Evolutionary conservation across 257 asterid genomes (phyloP).

Genomic region (Datura wrightii): DNA sequence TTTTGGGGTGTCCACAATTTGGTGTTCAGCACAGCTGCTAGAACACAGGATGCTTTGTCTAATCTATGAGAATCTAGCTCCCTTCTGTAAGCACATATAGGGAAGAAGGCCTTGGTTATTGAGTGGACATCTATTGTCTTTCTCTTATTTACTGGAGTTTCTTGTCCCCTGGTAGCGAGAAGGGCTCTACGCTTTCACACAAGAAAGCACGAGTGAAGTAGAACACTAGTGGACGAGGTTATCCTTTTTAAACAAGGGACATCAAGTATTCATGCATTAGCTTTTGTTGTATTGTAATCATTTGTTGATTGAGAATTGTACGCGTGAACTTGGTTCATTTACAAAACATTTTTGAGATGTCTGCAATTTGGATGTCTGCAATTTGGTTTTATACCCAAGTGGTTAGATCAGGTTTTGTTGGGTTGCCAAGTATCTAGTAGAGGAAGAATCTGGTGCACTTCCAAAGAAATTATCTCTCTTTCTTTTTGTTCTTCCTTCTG

Average conservation of each 20-base stretch:
- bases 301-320: not conserved
- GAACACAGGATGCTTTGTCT: not conserved
- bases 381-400: not conserved
- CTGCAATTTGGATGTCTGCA: not conserved
- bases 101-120: too few species aligned
- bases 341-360: not conserved
- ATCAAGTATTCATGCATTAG: not conserved
- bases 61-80: too few species aligned
- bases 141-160: too few species aligned
- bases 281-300: not conserved
- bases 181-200: too few species aligned
- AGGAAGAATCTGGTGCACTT: not conserved
- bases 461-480: not conserved
- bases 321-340: not conserved
- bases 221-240: too few species aligned
- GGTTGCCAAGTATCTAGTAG: not conserved
- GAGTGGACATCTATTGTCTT: too few species aligned
- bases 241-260: not conserved
- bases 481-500: not conserved
- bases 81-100: too few species aligned
- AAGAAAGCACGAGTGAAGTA: too few species aligned
- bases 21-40: not conserved
- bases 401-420: slow-evolving; percentile 10
- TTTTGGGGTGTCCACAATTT: not conserved
- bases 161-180: too few species aligned